phyloP scores from a whole-genome alignment of 805 yeast species.

The Helenozyma baotianmanensis region DNA sequence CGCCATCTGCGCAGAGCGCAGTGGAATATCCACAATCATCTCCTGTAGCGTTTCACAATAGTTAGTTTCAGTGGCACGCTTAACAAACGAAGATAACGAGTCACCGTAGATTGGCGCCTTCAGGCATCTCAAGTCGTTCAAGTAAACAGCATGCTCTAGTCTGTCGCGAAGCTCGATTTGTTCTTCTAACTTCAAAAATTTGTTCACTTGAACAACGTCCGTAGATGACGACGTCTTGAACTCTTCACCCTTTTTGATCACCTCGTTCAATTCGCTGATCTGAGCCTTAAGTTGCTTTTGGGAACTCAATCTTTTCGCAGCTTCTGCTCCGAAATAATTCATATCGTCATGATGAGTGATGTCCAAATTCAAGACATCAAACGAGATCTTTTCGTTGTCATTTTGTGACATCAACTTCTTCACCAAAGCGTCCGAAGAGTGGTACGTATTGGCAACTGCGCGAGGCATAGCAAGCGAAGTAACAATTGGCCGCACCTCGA shows the following conservation, averaged over 20 bases:
- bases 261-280: constrained; percentile 36
- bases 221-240: constrained; percentile 13
- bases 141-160: constrained; percentile 52
- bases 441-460: constrained; percentile 52
- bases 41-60: constrained; percentile 23
- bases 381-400: constrained; percentile 31
- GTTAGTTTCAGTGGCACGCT: neutral
- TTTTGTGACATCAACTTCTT: constrained; percentile 15
- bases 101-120: constrained; percentile 66
- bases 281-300: constrained; percentile 41
- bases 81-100: constrained; percentile 39
- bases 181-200: constrained; percentile 48
- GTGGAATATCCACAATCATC: constrained; percentile 22
- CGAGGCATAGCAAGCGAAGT: constrained; percentile 79
- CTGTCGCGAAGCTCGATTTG: constrained; percentile 49
- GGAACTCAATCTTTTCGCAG: constrained; percentile 44
- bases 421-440: constrained; percentile 23
- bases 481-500: constrained; percentile 91
- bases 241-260: constrained; percentile 23
- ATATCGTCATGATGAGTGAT: constrained; percentile 44
- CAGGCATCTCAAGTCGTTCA: constrained; percentile 62
- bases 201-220: constrained; percentile 55
- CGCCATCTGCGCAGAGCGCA: constrained; percentile 32
- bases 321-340: constrained; percentile 44
- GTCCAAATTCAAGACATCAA: constrained; percentile 57